phyloP scores from a whole-genome alignment of 139 green algal genomes.

The Nannochloris sp. region DNA sequence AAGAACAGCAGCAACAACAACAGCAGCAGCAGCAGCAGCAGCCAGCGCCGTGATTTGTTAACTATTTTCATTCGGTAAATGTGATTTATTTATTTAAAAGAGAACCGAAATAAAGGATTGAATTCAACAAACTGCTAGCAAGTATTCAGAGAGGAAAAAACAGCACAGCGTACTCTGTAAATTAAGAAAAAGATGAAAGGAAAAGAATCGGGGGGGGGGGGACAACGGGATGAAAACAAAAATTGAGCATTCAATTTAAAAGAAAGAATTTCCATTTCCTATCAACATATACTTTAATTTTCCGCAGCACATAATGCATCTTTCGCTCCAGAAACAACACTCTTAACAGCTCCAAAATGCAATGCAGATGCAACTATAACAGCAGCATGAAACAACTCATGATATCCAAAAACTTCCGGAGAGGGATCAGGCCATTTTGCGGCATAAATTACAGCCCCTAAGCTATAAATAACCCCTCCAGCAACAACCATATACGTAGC shows the following conservation, averaged over 20 bases:
- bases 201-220: background rate
- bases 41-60: too few species aligned
- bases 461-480: constrained; percentile 22
- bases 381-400: constrained; percentile 37
- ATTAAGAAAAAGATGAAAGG: background rate
- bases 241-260: background rate
- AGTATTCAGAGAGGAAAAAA: too few species aligned
- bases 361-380: constrained; percentile 21
- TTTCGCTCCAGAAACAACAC: background rate
- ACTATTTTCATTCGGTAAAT: too few species aligned
- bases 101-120: too few species aligned
- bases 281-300: too few species aligned
- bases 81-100: too few species aligned
- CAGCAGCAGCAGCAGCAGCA: too few species aligned
- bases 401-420: constrained; percentile 38
- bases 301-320: background rate
- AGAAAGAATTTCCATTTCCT: too few species aligned
- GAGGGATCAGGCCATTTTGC: constrained; percentile 21
- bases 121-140: too few species aligned
- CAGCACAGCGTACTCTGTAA: too few species aligned
- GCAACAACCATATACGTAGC: constrained; percentile 3
- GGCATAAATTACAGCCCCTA: constrained; percentile 31
- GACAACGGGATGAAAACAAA: background rate
- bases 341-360: constrained; percentile 16
- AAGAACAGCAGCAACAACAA: too few species aligned